phyloP scores from a whole-genome alignment of 148 eudicot genomes.

The Fagopyrum esculentum region DNA sequence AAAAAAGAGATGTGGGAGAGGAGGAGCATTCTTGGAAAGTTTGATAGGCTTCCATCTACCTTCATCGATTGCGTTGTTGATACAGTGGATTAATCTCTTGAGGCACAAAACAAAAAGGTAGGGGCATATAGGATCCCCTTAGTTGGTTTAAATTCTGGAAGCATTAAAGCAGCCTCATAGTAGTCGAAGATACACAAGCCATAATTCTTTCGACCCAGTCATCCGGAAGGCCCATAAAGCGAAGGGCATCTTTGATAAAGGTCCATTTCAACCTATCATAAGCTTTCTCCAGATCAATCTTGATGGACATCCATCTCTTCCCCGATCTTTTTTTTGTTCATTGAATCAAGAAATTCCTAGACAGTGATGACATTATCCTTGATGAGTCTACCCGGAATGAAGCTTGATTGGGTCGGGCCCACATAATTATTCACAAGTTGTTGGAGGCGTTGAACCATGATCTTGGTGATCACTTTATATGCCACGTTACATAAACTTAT shows the following conservation, averaged over 20 bases:
- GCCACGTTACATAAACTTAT: not conserved
- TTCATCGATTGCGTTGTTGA: too few species aligned
- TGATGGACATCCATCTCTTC: not conserved
- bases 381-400: not conserved
- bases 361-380: not conserved
- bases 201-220: not conserved
- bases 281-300: too few species aligned
- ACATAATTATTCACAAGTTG: not conserved
- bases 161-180: not conserved
- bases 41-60: too few species aligned
- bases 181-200: not conserved
- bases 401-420: not conserved
- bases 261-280: not conserved
- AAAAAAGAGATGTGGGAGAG: too few species aligned
- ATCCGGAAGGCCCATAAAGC: not conserved
- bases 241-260: not conserved
- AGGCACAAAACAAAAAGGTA: not conserved
- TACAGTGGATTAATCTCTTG: not conserved
- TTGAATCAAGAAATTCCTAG: not conserved
- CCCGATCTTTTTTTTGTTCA: not conserved
- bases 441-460: not conserved
- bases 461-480: not conserved
- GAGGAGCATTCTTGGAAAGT: too few species aligned
- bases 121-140: not conserved
- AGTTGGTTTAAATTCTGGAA: not conserved